Evolutionary conservation across 495 filamentous ascomycete species (phyloP).

Genomic region (Penicillium diatomitis): DNA sequence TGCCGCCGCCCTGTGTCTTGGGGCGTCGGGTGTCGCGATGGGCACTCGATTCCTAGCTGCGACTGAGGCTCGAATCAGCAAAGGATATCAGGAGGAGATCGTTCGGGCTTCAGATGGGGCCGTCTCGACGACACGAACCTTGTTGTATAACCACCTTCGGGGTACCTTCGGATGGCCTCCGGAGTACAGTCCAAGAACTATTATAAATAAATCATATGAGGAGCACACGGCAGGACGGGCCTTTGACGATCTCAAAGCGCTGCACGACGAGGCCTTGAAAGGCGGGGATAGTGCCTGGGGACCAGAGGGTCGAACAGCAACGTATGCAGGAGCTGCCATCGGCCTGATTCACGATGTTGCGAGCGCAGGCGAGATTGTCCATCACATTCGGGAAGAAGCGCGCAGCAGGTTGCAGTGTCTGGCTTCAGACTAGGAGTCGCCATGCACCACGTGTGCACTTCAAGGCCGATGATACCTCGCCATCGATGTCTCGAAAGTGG

Average conservation of each 20-base stretch:
- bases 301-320: conserved; percentile 52
- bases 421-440: too few relatives aligned
- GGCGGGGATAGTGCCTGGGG: conserved; percentile 56
- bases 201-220: conserved; percentile 51
- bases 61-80: conserved; percentile 49
- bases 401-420: too few relatives aligned
- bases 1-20: conserved; percentile 55
- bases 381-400: conserved; percentile 5
- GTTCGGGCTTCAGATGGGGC: conserved; percentile 55
- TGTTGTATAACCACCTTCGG: conserved; percentile 60
- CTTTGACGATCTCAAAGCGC: conserved; percentile 49
- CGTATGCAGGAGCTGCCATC: conserved; percentile 55
- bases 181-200: conserved; percentile 50
- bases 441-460: too few relatives aligned
- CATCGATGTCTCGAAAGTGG: too few relatives aligned
- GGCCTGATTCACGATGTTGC: conserved; percentile 41
- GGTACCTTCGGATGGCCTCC: conserved; percentile 63
- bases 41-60: conserved; percentile 67
- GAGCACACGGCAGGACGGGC: conserved; percentile 48
- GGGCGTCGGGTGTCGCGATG: conserved; percentile 57
- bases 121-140: conserved; percentile 51
- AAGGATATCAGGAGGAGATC: conserved; percentile 53
- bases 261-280: conserved; percentile 47
- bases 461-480: too few relatives aligned
- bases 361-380: conserved; percentile 34